These are phyloP conservation scores for Elsinoe fawcettii DNA, from an alignment of 2,329 filamentous ascomycete species.

Conservation along the genomic window DNA sequence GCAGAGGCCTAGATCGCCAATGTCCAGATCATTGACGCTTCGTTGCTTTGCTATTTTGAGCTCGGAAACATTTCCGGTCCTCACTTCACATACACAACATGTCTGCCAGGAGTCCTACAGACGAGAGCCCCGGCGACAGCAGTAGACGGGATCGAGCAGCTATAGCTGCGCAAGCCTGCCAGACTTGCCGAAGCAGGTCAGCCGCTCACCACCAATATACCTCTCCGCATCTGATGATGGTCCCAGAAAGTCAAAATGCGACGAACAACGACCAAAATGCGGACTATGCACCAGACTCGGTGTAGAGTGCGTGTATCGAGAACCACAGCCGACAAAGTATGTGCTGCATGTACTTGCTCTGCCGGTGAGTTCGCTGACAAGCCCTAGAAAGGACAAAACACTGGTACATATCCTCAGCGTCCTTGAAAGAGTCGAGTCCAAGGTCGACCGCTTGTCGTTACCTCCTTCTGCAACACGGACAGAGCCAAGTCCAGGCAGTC, in stretches of 20 bases:
- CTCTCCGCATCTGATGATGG: not conserved
- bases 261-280: slow-evolving; percentile 56
- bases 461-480: slow-evolving; percentile 4
- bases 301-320: slow-evolving; percentile 53
- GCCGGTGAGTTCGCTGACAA: not conserved
- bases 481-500: not conserved
- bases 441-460: slow-evolving; percentile 42
- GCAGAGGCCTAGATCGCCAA: not conserved
- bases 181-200: slow-evolving; percentile 45
- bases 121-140: slow-evolving; percentile 14
- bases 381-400: slow-evolving; percentile 53
- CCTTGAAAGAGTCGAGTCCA: slow-evolving; percentile 48
- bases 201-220: not conserved
- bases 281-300: slow-evolving; percentile 51
- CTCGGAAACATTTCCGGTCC: not conserved
- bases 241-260: slow-evolving; percentile 55
- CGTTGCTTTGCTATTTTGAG: not conserved
- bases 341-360: slow-evolving; percentile 24
- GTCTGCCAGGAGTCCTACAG: slow-evolving; percentile 2
- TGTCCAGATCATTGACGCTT: not conserved
- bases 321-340: slow-evolving; percentile 56
- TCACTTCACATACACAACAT: not conserved
- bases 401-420: slow-evolving; percentile 53
- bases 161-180: slow-evolving; percentile 50
- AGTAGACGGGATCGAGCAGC: slow-evolving; percentile 40